These are phyloP conservation scores for Rhamnella rubrinervis DNA, from an alignment of 331 rosid species.

Conservation along the genomic window DNA sequence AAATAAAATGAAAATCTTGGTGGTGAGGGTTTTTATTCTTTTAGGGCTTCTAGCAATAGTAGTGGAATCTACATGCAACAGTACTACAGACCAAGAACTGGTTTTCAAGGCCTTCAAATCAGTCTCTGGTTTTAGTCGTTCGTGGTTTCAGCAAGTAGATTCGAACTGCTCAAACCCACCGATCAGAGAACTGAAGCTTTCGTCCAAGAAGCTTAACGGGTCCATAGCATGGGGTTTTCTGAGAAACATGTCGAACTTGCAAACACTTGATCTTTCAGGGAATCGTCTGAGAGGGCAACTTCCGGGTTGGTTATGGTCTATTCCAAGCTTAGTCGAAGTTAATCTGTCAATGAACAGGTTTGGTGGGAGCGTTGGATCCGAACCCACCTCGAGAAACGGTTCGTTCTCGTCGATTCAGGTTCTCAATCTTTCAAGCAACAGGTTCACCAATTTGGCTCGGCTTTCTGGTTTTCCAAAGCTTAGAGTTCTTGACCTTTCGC, in stretches of 20 bases:
- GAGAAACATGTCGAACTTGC: constrained; percentile 52
- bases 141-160: constrained; percentile 30
- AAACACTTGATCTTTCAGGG: constrained; percentile 59
- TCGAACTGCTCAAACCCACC: constrained; percentile 46
- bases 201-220: constrained; percentile 62
- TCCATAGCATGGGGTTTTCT: constrained; percentile 66
- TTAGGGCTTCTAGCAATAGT: constrained; percentile 22
- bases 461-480: constrained; percentile 56
- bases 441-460: constrained; percentile 60
- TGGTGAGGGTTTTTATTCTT: constrained; percentile 36
- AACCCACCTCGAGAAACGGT: constrained; percentile 21
- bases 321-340: constrained; percentile 37
- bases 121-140: constrained; percentile 57
- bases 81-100: constrained; percentile 38
- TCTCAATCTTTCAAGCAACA: constrained; percentile 71
- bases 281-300: constrained; percentile 62
- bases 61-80: constrained; percentile 57
- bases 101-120: constrained; percentile 60
- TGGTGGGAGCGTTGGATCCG: constrained; percentile 61
- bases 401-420: constrained; percentile 46
- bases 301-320: constrained; percentile 69
- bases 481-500: constrained; percentile 59
- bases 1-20: constrained; percentile 47
- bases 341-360: constrained; percentile 62
- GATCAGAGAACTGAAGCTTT: constrained; percentile 40